Base-by-base conservation (phyloP, 1,284 basidiomycete species). In the Leccinum griseonigrum region DNA sequence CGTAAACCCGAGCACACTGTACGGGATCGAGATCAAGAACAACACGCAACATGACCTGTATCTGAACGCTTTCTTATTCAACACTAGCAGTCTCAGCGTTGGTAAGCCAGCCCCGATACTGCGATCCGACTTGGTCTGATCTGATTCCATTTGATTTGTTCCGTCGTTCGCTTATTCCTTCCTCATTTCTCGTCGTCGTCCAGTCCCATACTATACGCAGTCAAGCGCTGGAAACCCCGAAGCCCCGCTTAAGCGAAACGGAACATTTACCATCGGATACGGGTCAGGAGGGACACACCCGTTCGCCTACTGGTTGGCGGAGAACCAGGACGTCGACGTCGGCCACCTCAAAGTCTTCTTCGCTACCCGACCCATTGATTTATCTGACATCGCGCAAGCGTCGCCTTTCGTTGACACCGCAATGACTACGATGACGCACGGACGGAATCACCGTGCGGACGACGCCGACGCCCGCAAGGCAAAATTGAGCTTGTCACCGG, bases 51-150 rank as follows among this genome's bases (percentile, higher is more conserved):
- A 18, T 16, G 53, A 72, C 13, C 22, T 70, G 1, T 72, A 69
- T 26, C 11, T 66, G 6, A 71, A 69, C 8, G 67, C 46, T 1
- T 72, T 70, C 57, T 29, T 69, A 34, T 72, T 70, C 28, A 72
- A 71, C 13, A 60, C 62, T 34, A 59, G 58, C 13, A 63, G 55
- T 52, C 40, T 68, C 29, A 62, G 60, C 26, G 69, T 70, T 43
- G 51, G 69, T 68, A n/a, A 51, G 61, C 3, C 13, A 7, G 8
- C 10, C 9, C 28, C 5, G n/a, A n/a, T n/a, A 9, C 28, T 29
- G 22, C 26, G 22, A 46, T 22, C 28, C n/a, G 16, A n/a, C 31
- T 8, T 8, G 6, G n/a, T 31, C 29, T 32, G 8, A 40, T n/a
- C 13, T 16, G 18, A 13, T 48, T 13, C 6, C 11, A 22, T 46